phyloP scores from a whole-genome alignment of 306 rosid species.

The Mimosa pudica region DNA sequence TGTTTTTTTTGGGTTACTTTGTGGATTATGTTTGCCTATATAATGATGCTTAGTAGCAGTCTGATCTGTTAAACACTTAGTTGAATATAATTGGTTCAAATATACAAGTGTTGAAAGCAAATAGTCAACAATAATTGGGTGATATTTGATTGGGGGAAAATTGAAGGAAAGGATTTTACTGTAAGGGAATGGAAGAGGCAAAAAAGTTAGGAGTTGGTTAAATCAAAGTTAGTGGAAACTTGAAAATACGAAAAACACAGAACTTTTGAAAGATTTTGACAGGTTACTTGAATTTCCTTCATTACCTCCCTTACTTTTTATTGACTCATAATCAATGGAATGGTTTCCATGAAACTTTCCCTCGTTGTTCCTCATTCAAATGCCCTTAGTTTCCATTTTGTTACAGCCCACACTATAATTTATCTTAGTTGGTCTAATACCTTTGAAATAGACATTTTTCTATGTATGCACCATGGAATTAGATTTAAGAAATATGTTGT shows the following conservation, averaged over 20 bases:
- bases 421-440: not conserved
- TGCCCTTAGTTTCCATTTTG: conserved; percentile 15
- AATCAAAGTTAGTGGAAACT: not conserved
- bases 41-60: not conserved
- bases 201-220: not conserved
- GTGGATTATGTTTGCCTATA: not conserved
- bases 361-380: not conserved
- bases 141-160: not conserved
- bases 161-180: not conserved
- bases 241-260: not conserved
- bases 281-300: not conserved
- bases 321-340: not conserved
- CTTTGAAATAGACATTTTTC: conserved; percentile 12
- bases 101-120: conserved; percentile 1
- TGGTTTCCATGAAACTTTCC: not conserved
- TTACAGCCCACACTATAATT: conserved; percentile 1
- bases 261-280: not conserved
- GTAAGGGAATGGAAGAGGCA: not conserved
- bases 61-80: not conserved
- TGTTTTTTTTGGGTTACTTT: conserved; percentile 5
- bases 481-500: conserved; percentile 6
- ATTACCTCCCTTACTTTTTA: not conserved
- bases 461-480: not conserved
- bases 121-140: not conserved
- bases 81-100: not conserved